Base-by-base conservation (phyloP, 306 rosid species). In the Oxytropis ochrocephala region DNA sequence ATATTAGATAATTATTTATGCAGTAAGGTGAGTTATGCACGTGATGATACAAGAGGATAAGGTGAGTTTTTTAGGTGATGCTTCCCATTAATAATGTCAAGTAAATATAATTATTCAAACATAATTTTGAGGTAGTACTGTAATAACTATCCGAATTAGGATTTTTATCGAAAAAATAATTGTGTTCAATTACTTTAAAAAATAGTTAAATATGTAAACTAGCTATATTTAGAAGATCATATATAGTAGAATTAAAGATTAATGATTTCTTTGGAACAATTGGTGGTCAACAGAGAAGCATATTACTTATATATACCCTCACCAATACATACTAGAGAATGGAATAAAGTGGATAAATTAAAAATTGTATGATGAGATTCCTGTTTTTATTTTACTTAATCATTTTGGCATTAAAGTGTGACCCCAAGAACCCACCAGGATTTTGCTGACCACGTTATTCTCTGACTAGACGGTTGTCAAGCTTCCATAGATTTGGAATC, bases 401-500 rank as follows among this genome's bases (percentile, higher is more conserved):
- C 43, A 52, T 32, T 79, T 73, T 10, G 4, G 5, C 36, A 58
- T 29, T 44, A 59, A 54, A 81, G 70, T 33, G 39, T 19, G 82
- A 83, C 70, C 72, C 78, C 52, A 24, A 73, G 74, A 82, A 80
- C 69, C 86, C 79, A 76, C 57, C 39, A 55, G 39, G 69, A 58
- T 66, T 77, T 63, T 79, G 71, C 67, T 75, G 71, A 80, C 77
- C 69, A 68, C 39, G 54, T 80, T 82, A 86, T 88, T 86, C 85
- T 64, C 71, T 48, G 63, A 67, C 75, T 57, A 64, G 78, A 63
- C 55, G 75, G 69, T 83, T 79, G 80, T 78, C 78, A 81, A 72
- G 80, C 72, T 58, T 63, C 49, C 74, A 77, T 46, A 74, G 83
- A 89, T 75, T 72, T 73, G 78, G 85, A 85, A 85, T 79, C 84